Evolutionary conservation across 116 monocot species (phyloP).

Genomic region (Papilionanthe hybrid): DNA sequence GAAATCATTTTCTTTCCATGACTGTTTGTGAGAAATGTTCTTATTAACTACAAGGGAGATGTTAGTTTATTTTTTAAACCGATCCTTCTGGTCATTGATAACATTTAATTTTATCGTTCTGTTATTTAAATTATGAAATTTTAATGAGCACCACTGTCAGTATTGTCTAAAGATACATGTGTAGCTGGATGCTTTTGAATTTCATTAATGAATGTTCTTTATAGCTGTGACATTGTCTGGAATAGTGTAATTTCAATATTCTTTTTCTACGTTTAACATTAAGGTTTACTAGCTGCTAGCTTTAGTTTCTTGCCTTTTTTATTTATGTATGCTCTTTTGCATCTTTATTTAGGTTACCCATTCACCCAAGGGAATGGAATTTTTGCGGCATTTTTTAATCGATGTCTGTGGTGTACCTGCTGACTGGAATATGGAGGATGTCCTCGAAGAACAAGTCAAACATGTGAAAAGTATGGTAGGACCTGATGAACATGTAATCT

Average conservation of each 20-base stretch:
- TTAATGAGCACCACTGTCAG: background rate
- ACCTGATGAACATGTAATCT: constrained; percentile 90
- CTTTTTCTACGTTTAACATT: background rate
- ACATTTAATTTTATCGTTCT: background rate
- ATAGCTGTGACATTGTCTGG: background rate
- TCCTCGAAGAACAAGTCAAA: constrained; percentile 86
- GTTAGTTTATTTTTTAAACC: background rate
- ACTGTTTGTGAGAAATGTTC: background rate
- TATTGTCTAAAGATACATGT: background rate
- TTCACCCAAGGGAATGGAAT: constrained; percentile 86
- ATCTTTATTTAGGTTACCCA: constrained; percentile 68
- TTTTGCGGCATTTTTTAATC: constrained; percentile 66
- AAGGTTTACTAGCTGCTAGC: background rate
- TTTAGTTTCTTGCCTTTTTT: background rate
- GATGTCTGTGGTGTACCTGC: constrained; percentile 68
- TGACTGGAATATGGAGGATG: constrained; percentile 98
- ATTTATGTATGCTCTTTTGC: background rate
- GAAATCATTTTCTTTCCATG: background rate
- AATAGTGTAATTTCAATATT: background rate
- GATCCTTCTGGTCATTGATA: background rate
- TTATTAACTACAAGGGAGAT: background rate
- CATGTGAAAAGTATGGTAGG: constrained; percentile 58
- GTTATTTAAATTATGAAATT: background rate
- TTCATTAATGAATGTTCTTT: background rate
- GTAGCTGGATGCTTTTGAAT: background rate